Evolutionary conservation across 306 rosid genomes (phyloP).

Genomic region (Lathyrus sativus): DNA sequence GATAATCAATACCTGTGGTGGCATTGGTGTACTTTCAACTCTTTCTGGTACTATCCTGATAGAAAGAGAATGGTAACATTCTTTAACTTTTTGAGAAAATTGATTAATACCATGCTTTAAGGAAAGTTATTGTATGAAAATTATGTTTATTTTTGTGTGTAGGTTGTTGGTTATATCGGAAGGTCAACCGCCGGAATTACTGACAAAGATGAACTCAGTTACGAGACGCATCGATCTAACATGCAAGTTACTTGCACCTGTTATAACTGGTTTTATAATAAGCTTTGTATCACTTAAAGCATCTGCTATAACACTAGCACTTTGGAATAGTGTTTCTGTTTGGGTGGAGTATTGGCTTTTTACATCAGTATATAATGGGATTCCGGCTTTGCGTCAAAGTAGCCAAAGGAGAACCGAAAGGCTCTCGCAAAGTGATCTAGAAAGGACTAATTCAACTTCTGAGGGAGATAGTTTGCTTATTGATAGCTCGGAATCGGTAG

Average conservation of each 20-base stretch:
- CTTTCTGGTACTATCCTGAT: conserved; percentile 87
- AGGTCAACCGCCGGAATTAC: conserved; percentile 60
- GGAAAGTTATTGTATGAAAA: not conserved
- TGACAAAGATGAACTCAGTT: conserved; percentile 71
- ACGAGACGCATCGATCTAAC: conserved; percentile 80
- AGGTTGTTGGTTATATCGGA: conserved; percentile 92
- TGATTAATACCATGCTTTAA: not conserved
- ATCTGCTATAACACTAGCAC: conserved; percentile 75
- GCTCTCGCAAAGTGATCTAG: conserved; percentile 36
- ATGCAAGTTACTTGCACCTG: conserved; percentile 86
- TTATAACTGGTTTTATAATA: conserved; percentile 76
- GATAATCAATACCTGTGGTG: conserved; percentile 72
- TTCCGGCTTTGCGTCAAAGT: conserved; percentile 68
- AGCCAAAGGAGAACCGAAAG: conserved; percentile 56
- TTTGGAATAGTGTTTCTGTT: conserved; percentile 70
- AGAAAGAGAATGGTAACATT: conserved; percentile 91
- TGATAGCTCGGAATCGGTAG: conserved; percentile 14
- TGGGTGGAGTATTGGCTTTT: conserved; percentile 91
- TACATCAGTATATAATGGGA: conserved; percentile 70
- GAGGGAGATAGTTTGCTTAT: conserved; percentile 44
- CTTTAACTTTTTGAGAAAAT: conserved; percentile 7
- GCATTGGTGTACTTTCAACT: conserved; percentile 75
- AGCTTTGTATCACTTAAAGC: conserved; percentile 81
- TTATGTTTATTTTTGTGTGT: conserved; percentile 9
- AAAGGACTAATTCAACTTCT: conserved; percentile 36